Conservation (phyloP, 2,329 filamentous ascomycete genomes). For the Eurotiales sp. region DNA sequence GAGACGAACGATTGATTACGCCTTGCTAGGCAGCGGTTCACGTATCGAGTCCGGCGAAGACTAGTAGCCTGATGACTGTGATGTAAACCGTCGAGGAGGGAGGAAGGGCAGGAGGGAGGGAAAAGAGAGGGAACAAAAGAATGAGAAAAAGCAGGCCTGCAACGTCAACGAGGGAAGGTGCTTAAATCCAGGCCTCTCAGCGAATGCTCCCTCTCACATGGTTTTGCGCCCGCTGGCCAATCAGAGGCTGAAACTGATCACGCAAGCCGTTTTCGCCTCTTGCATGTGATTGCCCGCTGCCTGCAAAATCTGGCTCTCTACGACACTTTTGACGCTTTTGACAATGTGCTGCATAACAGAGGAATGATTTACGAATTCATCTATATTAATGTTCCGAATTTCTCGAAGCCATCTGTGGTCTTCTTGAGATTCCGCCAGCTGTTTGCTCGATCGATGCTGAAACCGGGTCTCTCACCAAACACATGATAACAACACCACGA, state of each 20-base stretch:
- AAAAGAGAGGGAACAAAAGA: neutral
- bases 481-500: no score
- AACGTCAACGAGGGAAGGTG: constrained; percentile 6
- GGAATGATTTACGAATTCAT: no score
- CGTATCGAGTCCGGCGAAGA: neutral
- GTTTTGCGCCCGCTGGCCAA: neutral
- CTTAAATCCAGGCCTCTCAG: constrained; percentile 7
- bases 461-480: no score
- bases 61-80: neutral
- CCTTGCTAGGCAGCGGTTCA: neutral
- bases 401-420: no score
- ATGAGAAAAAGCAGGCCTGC: neutral
- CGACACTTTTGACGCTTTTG: no score
- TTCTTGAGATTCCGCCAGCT: no score
- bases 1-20: neutral
- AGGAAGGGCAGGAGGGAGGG: neutral
- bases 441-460: no score
- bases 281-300: constrained; percentile 14
- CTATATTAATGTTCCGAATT: no score
- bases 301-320: neutral
- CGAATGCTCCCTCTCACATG: constrained; percentile 13
- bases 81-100: neutral
- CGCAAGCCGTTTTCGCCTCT: constrained; percentile 8
- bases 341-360: no score
- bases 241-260: neutral